phyloP scores from a whole-genome alignment of 257 asterid species.

The Sherardia arvensis region DNA sequence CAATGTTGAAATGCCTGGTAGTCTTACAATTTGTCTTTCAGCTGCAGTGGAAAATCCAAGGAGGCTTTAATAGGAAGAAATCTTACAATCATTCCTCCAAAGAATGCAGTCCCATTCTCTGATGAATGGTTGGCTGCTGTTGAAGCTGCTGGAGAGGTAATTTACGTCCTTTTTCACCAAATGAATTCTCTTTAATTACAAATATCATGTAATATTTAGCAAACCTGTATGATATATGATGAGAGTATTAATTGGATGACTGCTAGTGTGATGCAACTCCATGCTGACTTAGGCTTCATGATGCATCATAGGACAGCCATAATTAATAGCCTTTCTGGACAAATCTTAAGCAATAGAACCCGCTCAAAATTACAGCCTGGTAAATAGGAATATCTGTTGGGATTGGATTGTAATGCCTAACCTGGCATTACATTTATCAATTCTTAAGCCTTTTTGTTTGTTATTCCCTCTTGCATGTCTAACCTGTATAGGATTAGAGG shows the following conservation, averaged over 20 bases:
- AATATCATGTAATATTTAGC: neutral
- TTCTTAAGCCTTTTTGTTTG: neutral
- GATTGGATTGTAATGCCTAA: no score
- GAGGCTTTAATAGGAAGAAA: conserved; percentile 24
- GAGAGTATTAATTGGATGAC: neutral
- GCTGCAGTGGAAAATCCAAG: conserved; percentile 32
- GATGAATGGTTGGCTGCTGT: conserved; percentile 97
- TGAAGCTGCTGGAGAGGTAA: conserved; percentile 99
- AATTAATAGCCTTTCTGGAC: neutral
- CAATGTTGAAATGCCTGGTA: conserved; percentile 3
- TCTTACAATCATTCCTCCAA: conserved; percentile 34
- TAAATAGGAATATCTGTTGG: neutral
- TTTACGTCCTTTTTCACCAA: conserved; percentile 6
- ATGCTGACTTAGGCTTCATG: neutral
- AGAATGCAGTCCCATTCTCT: conserved; percentile 74
- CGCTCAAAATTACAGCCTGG: neutral
- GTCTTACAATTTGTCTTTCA: conserved; percentile 7
- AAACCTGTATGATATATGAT: neutral
- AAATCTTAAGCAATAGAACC: neutral
- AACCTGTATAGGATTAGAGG: neutral
- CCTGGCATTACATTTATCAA: neutral
- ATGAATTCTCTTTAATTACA: no score
- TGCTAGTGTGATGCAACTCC: neutral
- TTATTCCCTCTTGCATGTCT: neutral
- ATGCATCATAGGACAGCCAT: neutral